Evolutionary conservation across 2,329 filamentous ascomycete genomes (phyloP), one percentile per base, ranked within the genome.

Genomic region (Bipolaris victoriae): DNA sequence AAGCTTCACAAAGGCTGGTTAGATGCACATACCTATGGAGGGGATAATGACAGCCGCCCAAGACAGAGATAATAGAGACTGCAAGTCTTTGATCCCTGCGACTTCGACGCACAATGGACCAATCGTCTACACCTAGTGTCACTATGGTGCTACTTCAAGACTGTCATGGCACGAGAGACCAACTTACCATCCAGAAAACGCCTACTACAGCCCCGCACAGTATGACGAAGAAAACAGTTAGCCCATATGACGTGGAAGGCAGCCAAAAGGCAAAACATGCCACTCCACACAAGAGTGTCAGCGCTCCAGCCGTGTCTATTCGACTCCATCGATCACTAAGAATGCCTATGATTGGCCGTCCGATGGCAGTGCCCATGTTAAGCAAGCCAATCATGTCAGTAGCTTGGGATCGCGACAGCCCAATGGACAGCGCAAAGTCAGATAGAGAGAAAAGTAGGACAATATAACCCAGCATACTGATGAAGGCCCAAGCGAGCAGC

Each of bases 391-490:
- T 78, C 9, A 81, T 55, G 18, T 71, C 66, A 1, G 78, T 75
- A 3, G 80, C 79, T 56, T 82, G 74, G 1, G 61, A 57, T 29
- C 72, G 63, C 18, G 66, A 68, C 1, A 83, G 62, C 0, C 79
- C 79, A 15, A 82, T 76, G 9, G 74, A 79, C 9, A 73, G 61
- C 1, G 78, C 80, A 61, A 80, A 84, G 54, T 80, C 78, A 0
- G 80, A 76, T n/a, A 84, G 59, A 9, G 76, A 80, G 62, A 77
- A 82, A 1, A 83, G 65, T n/a, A 83, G 59, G 1, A 75, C 72
- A 52, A 82, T 78, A 55, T 83, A 83, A 1, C 81, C 81, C 1
- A 83, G 64, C 67, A 83, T 77, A 51, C 72, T 79, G 20, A 77
- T 68, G 52, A 83, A 81, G 7, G 71, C 76, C 77, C 79, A 82